Evolutionary conservation across 768 basidiomycete genomes (phyloP), one percentile per base, ranked within the genome.

Genomic region (Lentinula lateritia): DNA sequence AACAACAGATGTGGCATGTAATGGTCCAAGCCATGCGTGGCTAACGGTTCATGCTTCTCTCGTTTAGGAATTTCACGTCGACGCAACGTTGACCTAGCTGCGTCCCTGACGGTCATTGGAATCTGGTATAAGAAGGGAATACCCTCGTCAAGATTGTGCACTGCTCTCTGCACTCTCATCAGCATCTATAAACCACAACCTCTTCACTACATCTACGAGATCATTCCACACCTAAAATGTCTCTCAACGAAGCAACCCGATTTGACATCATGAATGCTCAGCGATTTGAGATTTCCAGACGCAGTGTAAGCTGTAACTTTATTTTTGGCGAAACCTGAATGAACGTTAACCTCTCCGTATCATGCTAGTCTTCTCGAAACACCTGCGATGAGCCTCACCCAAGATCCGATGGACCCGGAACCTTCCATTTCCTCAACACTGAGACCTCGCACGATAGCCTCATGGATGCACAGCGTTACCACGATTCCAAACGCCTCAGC

Each of bases 241-340:
- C 54, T 50, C 42, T 53, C 48, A 36, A n/a, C 55, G 52, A 46
- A 56, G 23, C 50, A 43, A 42, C 52, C 46, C 61, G 59, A 6
- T 42, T 58, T 38, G 53, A 66, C 18, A 28, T 61, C 46, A 68
- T 76, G 69, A 69, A 71, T 58, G 61, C 71, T 57, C 73, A 75
- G 60, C 64, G 75, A 50, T 75, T 63, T 52, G 69, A 74, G 57
- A 48, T 64, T 15, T 68, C 65, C 32, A 65, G 64, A 61, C 67
- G 65, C 55, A 61, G 63, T 32, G 73, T 72, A 62, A 48, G 71
- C 54, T 35, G 12, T 35, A 3, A 18, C 36, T 23, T 10, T 8
- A 41, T 32, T 10, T 18, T 36, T 45, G 0, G 18, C 39, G n/a
- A 7, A 9, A 32, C 3, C 16, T 18, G n/a, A 8, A 35, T 18